These are phyloP conservation scores for Cercospora zeae-maydis DNA, from an alignment of 2,329 filamentous ascomycete species.

Conservation along the genomic window DNA sequence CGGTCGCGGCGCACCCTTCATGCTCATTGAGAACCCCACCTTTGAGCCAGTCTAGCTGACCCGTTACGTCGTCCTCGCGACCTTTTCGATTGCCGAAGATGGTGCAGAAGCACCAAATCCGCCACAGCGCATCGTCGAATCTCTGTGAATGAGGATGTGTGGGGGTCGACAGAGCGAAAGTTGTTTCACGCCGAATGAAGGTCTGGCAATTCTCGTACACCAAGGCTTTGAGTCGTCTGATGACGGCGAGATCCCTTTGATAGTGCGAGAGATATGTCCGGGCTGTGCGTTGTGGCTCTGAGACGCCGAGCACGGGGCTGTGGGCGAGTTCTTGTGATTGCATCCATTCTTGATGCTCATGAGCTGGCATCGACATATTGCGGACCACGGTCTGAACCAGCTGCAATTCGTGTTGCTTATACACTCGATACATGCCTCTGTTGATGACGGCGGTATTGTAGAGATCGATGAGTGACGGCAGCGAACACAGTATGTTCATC, in stretches of 20 bases:
- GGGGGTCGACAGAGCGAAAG: slow-evolving; percentile 50
- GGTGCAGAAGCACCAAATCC: slow-evolving; percentile 63
- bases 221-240: slow-evolving; percentile 54
- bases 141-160: slow-evolving; percentile 46
- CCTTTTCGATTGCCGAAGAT: slow-evolving; percentile 59
- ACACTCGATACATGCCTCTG: slow-evolving; percentile 55
- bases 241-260: slow-evolving; percentile 51
- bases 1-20: slow-evolving; percentile 44
- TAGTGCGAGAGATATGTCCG: slow-evolving; percentile 51
- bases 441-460: slow-evolving; percentile 54
- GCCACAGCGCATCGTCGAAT: slow-evolving; percentile 61
- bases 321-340: slow-evolving; percentile 47
- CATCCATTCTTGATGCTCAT: slow-evolving; percentile 58
- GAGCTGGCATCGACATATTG: slow-evolving; percentile 56
- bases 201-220: slow-evolving; percentile 55
- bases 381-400: slow-evolving; percentile 52
- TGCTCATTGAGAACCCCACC: slow-evolving; percentile 53
- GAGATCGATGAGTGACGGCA: slow-evolving; percentile 53
- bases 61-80: slow-evolving; percentile 56
- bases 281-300: slow-evolving; percentile 52
- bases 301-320: slow-evolving; percentile 33
- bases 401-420: slow-evolving; percentile 54
- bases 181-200: slow-evolving; percentile 56
- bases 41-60: slow-evolving; percentile 61
- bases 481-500: slow-evolving; percentile 49